Evolutionary conservation across 2,329 filamentous ascomycete genomes (phyloP).

Genomic region (Torrubiellomyces zombiae): DNA sequence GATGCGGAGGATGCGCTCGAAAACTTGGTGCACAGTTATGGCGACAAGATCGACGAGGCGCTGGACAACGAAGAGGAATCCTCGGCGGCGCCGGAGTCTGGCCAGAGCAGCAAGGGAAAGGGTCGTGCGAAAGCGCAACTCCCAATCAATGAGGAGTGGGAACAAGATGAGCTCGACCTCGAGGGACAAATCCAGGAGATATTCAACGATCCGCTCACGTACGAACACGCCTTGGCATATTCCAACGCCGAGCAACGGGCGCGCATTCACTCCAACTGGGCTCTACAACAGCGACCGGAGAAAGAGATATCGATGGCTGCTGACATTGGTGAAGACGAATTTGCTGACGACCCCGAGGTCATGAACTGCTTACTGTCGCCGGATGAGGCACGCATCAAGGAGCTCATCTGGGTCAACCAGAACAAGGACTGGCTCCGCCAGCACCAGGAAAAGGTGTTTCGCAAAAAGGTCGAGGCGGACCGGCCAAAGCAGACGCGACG

Average conservation of each 20-base stretch:
- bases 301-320: conserved; percentile 39
- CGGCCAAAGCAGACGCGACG: conserved; percentile 41
- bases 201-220: conserved; percentile 43
- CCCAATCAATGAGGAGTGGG: conserved; percentile 45
- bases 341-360: conserved; percentile 80
- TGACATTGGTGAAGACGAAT: conserved; percentile 64
- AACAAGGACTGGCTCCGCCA: conserved; percentile 87
- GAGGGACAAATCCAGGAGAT: conserved; percentile 56
- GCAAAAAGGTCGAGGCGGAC: conserved; percentile 46
- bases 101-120: conserved; percentile 9
- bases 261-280: conserved; percentile 34
- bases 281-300: conserved; percentile 28
- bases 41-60: conserved; percentile 20
- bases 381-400: conserved; percentile 66
- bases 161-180: conserved; percentile 44
- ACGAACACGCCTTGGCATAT: conserved; percentile 39
- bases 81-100: conserved; percentile 3
- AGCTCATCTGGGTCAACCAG: conserved; percentile 83
- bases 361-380: conserved; percentile 58
- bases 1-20: conserved; percentile 19
- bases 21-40: conserved; percentile 27
- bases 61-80: conserved; percentile 6
- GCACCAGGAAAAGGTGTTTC: conserved; percentile 69
- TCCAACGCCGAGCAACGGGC: conserved; percentile 40
- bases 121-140: conserved; percentile 24